Conservation (phyloP, 2,329 filamentous ascomycete genomes). For the Aspergillus arachidicola region DNA sequence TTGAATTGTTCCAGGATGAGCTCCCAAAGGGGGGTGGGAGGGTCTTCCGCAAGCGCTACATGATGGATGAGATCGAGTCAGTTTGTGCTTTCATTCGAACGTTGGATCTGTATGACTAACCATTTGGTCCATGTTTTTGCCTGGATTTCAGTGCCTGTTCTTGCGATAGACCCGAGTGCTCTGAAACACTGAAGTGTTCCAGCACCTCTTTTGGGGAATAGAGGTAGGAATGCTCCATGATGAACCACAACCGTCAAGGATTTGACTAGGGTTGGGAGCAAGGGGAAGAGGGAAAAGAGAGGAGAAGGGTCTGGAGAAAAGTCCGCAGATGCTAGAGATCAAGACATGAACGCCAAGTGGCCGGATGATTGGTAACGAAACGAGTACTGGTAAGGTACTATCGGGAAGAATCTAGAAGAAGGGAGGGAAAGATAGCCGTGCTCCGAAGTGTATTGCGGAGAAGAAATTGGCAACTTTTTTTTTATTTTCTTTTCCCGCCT, state of each 20-base stretch:
- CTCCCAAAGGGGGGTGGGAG: constrained; percentile 93
- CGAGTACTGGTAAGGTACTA: constrained; percentile 9
- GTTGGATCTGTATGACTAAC: constrained; percentile 38
- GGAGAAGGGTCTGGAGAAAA: constrained; percentile 8
- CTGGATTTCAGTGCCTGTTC: constrained; percentile 50
- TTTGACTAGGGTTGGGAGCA: constrained; percentile 9
- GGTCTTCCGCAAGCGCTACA: constrained; percentile 78
- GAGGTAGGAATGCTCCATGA: constrained; percentile 59
- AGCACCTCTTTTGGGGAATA: constrained; percentile 54
- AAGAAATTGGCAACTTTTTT: background rate
- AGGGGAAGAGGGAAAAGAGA: constrained; percentile 14
- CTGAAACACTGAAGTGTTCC: constrained; percentile 54
- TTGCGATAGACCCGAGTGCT: constrained; percentile 54
- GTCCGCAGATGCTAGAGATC: constrained; percentile 11
- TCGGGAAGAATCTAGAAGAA: constrained; percentile 28
- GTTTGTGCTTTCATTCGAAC: constrained; percentile 1
- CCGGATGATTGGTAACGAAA: constrained; percentile 20
- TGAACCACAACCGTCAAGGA: constrained; percentile 13
- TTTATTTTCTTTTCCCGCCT: background rate
- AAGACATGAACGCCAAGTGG: constrained; percentile 32
- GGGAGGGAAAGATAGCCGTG: constrained; percentile 10
- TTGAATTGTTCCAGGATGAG: constrained; percentile 98
- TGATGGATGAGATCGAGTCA: background rate
- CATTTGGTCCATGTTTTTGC: constrained; percentile 57
- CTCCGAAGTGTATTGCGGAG: background rate